Base-by-base conservation (phyloP, 2,329 filamentous ascomycete genomes). In the Arthrobotrys megalospora region DNA sequence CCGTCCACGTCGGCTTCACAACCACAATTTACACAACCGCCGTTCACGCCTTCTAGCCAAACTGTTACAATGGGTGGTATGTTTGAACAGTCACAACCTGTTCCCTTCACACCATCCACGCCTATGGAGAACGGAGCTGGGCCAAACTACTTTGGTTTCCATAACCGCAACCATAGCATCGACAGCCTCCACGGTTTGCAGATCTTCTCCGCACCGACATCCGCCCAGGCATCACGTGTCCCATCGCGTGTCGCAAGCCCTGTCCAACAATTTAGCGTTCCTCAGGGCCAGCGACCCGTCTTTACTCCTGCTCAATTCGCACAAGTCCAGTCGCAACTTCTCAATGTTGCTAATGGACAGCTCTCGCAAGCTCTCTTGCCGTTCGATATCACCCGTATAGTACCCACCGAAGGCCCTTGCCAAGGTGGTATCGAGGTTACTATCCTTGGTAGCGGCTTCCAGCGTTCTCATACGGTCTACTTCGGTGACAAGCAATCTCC, bases 371-470 rank as follows among this genome's bases (percentile, higher is more conserved):
- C 73, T 1, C 67, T 79, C 19, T 55, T 79, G n/a, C 76, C 76
- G 1, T 79, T 79, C 21, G 76, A 79, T 58, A 79, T 79, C 38
- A 79, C 70, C 11, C 80, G 80, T 64, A 88, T 97, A 79, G 93
- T 96, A 41, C 94, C 94, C 0, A 88, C 88, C 34, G 92, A 96
- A 83, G 94, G 94, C 0, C 92, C 94, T 6, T 92, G 91, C 75
- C 90, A 89, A 41, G 94, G 94, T 76, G 94, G 94, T 48, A 94
- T 93, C 65, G 94, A 97, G 83, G 93, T 97, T 2, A 95, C 93
- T 0, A 89, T 96, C 70, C 86, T 97, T 7, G 94, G 94, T 16
- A 92, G 90, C 80, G 90, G 91, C 12, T 97, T 97, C 83, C 91
- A 90, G 80, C 91, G 92, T 84, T 90, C 90, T 0, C 88, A 96